Percentiles rank a stretch among this genome's conserved stretches.
phyloP scores from a whole-genome alignment of 2,329 filamentous ascomycete species.

The Claviceps sorghi region DNA sequence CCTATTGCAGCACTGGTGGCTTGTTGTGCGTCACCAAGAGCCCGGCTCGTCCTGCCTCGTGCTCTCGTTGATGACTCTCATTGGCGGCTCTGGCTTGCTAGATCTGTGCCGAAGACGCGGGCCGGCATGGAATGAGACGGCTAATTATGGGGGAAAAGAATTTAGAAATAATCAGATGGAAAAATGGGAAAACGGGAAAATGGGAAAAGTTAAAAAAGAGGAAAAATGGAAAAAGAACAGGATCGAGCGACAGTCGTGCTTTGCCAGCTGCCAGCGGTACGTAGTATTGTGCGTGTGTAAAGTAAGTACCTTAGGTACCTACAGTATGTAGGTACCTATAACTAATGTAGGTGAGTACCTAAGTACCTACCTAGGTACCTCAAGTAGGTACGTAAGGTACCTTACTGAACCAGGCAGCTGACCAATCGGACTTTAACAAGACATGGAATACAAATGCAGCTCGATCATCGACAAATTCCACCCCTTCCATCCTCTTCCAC shows the following conservation, averaged over 20 bases:
- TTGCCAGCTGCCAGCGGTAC: background rate
- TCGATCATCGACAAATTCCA: background rate
- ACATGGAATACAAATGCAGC: background rate
- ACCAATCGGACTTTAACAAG: background rate
- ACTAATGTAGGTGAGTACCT: too few species aligned
- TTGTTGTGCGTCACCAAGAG: background rate
- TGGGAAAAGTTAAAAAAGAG: too few species aligned
- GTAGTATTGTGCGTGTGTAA: too few species aligned
- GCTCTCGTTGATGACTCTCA: background rate
- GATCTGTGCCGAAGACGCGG: background rate
- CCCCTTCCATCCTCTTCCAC: background rate
- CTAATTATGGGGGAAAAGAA: too few species aligned
- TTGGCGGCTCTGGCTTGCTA: background rate
- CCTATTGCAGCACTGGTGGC: background rate
- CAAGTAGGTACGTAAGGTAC: too few species aligned
- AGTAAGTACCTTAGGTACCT: too few species aligned
- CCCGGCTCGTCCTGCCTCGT: background rate
- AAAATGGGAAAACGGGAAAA: too few species aligned
- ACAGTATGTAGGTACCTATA: too few species aligned
- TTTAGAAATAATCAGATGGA: too few species aligned
- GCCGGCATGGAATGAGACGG: too few species aligned
- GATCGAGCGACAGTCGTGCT: too few species aligned
- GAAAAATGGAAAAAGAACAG: background rate
- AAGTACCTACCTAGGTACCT: too few species aligned
- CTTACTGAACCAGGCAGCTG: background rate